Evolutionary conservation across 768 basidiomycete genomes (phyloP), one percentile per base, ranked within the genome.

Genomic region (Lactarius tabidus): DNA sequence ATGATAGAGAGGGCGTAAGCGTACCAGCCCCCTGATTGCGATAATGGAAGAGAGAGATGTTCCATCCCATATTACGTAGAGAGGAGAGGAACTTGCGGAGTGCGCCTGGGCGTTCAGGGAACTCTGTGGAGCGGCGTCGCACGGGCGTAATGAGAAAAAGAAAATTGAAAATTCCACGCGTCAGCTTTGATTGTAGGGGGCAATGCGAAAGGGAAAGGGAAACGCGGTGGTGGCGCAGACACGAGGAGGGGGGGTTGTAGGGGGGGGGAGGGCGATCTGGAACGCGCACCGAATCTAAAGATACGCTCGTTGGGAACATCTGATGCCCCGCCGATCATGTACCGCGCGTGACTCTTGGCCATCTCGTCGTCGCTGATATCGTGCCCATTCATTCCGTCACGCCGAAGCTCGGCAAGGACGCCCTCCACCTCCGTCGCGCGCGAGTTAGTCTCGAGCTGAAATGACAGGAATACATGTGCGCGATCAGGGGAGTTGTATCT

Each of bases 31-130:
- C 97, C 65, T 98, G 96, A 74, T 98, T 98, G 62, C 97, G 84
- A 76, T 99, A 99, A 75, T 99, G 97, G 79, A 98, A 99, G 68
- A 99, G 75, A 1, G 94, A 90, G 57, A 99, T 93, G 75, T 95
- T 98, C 95, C 95, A 98, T 29, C 87, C 88, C 23, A 83, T 79
- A 29, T 65, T 61, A 36, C 89, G 89, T 53, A 99, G 74, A 3
- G 90, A 91, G 33, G 87, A 80, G 65, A 99, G 80, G 80, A 98
- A 99, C 69, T 90, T 92, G 51, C 91, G 86, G 63, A 99, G 79
- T 4, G 96, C 97, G 2, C 88, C 89, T 0, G 94, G 95, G 60
- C 97, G 80, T 75, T 99, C 97, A 1, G 97, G 97, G 74, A 99
- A 99, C 74, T 96, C 95, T 98, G 72, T 52, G 45, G 45, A 18